A percentile compares a stretch with the other conserved stretches of the same genome.
phyloP scores from a whole-genome alignment of 192 early-diverging fungal species.

The Podila verticillata region DNA sequence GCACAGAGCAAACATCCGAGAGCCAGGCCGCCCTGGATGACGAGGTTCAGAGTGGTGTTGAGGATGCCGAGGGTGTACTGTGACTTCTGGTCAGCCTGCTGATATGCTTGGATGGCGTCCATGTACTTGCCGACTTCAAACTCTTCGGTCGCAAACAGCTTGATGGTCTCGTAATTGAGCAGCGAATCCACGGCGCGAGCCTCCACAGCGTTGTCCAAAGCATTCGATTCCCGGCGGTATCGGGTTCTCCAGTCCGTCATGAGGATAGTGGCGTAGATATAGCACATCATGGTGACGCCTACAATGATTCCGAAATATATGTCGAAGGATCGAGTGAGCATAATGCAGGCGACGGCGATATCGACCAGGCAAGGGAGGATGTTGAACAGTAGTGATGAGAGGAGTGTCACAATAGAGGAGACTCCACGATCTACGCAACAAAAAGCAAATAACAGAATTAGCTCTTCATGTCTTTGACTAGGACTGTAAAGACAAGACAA shows the following conservation, averaged over 20 bases:
- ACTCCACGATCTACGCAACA: slow-evolving; percentile 70
- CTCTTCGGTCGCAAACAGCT: slow-evolving; percentile 61
- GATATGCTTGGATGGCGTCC: slow-evolving; percentile 76
- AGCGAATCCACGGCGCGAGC: slow-evolving; percentile 89
- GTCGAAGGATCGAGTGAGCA: slow-evolving; percentile 76
- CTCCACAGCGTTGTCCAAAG: slow-evolving; percentile 80
- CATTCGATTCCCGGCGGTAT: slow-evolving; percentile 78
- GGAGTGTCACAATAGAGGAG: slow-evolving; percentile 75
- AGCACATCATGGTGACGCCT: slow-evolving; percentile 84
- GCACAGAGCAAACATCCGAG: slow-evolving; percentile 82
- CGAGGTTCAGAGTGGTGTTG: slow-evolving; percentile 83
- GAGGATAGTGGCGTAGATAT: slow-evolving; percentile 79
- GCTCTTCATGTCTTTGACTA: too few species aligned
- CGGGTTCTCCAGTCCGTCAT: slow-evolving; percentile 87
- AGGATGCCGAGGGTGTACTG: slow-evolving; percentile 77
- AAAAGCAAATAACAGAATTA: neutral
- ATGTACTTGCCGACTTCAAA: slow-evolving; percentile 68
- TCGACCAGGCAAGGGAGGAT: slow-evolving; percentile 88
- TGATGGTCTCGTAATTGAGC: slow-evolving; percentile 97
- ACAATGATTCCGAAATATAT: slow-evolving; percentile 83
- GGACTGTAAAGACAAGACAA: slow-evolving; percentile 1
- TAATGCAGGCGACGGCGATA: slow-evolving; percentile 80
- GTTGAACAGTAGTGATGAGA: slow-evolving; percentile 88
- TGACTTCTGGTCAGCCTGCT: slow-evolving; percentile 80
- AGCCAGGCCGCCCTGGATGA: slow-evolving; percentile 83